Percentiles rank a stretch among this genome's conserved stretches.
phyloP scores from a whole-genome alignment of 1,139 yeast genomes.

The Maudiozyma humilis region DNA sequence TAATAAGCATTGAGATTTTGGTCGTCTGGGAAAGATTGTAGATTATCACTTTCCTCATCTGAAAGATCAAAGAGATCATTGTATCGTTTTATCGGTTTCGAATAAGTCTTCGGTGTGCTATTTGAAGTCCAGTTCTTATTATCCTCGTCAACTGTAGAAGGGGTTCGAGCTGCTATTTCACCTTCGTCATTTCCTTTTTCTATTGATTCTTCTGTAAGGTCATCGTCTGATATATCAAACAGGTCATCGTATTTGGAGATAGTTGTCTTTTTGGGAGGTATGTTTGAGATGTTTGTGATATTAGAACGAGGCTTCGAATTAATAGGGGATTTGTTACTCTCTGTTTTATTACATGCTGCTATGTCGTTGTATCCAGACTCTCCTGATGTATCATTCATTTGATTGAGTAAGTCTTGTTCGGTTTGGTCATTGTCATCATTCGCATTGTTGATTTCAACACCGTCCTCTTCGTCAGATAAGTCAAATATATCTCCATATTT shows the following conservation, averaged over 20 bases:
- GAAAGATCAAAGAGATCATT: constrained; percentile 19
- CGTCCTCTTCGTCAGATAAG: neutral
- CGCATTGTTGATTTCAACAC: neutral
- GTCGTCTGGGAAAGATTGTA: neutral
- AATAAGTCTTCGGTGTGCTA: neutral
- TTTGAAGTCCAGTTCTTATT: too few species aligned
- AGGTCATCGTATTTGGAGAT: constrained; percentile 11
- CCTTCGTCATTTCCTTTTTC: too few species aligned
- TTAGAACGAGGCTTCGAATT: too few species aligned
- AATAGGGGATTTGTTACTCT: too few species aligned
- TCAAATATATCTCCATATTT: constrained; percentile 9
- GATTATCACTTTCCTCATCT: constrained; percentile 9
- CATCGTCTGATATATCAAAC: constrained; percentile 11
- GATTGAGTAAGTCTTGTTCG: neutral
- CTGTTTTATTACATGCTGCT: too few species aligned
- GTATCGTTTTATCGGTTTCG: constrained; percentile 7
- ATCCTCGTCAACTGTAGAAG: too few species aligned
- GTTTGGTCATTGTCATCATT: neutral
- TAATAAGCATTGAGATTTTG: neutral
- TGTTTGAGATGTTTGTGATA: too few species aligned
- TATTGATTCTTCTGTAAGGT: too few species aligned
- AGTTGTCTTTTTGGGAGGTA: too few species aligned
- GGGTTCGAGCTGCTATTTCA: too few species aligned
- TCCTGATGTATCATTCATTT: too few species aligned
- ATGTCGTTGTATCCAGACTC: too few species aligned